These are phyloP conservation scores for Kodamaea lidongshanica DNA, from an alignment of 805 yeast species.

Conservation along the genomic window DNA sequence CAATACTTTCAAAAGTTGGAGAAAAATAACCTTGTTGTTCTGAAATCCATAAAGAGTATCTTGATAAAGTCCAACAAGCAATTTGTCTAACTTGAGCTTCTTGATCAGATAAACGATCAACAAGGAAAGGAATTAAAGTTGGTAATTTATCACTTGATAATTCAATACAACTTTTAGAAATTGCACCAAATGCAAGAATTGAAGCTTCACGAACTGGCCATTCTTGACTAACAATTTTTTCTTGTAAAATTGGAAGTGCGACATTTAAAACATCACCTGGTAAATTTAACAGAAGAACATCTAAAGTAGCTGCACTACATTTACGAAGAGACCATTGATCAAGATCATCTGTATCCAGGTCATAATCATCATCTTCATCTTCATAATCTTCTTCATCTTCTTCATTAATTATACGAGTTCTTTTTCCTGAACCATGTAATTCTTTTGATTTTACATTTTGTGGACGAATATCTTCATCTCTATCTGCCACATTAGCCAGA, in stretches of 20 bases:
- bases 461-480: conserved; percentile 84
- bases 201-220: conserved; percentile 95
- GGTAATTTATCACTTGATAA: conserved; percentile 69
- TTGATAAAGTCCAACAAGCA: conserved; percentile 90
- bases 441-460: conserved; percentile 61
- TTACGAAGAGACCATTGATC: conserved; percentile 88
- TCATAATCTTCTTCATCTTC: conserved; percentile 45
- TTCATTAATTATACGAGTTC: conserved; percentile 10
- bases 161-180: conserved; percentile 81
- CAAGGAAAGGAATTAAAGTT: conserved; percentile 74
- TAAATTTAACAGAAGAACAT: conserved; percentile 61
- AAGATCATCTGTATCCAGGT: conserved; percentile 58
- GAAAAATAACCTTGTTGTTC: conserved; percentile 59
- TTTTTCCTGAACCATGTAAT: conserved; percentile 20
- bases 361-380: conserved; percentile 67
- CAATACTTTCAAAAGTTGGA: conserved; percentile 73
- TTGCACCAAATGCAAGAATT: conserved; percentile 90
- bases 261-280: conserved; percentile 63
- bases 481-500: conserved; percentile 72
- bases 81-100: conserved; percentile 88
- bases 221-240: conserved; percentile 56
- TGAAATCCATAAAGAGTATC: conserved; percentile 81
- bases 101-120: conserved; percentile 66
- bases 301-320: conserved; percentile 91
- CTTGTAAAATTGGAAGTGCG: conserved; percentile 70